Base-by-base conservation (phyloP, 192 early-diverging fungal genomes). In the Linnemannia schmuckeri region DNA sequence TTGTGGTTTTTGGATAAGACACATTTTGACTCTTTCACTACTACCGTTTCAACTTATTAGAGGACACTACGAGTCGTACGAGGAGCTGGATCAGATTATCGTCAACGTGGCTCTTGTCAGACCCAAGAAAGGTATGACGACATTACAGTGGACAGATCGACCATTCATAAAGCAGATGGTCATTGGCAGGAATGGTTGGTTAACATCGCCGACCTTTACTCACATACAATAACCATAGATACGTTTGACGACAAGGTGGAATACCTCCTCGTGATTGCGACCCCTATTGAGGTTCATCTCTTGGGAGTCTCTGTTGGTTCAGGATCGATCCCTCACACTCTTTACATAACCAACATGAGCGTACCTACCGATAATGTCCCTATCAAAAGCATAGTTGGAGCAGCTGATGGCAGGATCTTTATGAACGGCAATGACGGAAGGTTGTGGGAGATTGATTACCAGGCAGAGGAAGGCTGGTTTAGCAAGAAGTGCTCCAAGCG, bases 31-130 rank as follows among this genome's bases (percentile, higher is more conserved):
- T 9, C 30, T 69, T 9, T 40, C 9, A 5, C 2, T n/a, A 20
- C 27, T 44, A 27, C 5, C 17, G 24, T 15, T 73, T 41, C 47
- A 15, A 47, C 0, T 47, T 49, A 17, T 13, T 77, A 86, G 83
- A 10, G 79, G 83, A 0, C 89, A 94, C 72, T 93, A 94, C 78
- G 93, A 94, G 77, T 89, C 93, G 52, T 97, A 94, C 79, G 95
- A 97, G 76, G 97, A 97, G 61, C 95, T 96, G 88, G 96, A 97
- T 75, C 95, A 97, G 80, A 90, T 97, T 71, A 98, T 99, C 80
- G 92, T 96, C 33, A 95, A 92, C 72, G 96, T 97, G 18, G 97
- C 90, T 10, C 87, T 98, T 41, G 97, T 96, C 4, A 93, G 90
- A 71, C 96, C 98, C 17, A 89, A 93, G 61, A 75, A 87, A 72